Evolutionary conservation across 495 filamentous ascomycete genomes (phyloP).

Genomic region (Trichocladium antarcticum): DNA sequence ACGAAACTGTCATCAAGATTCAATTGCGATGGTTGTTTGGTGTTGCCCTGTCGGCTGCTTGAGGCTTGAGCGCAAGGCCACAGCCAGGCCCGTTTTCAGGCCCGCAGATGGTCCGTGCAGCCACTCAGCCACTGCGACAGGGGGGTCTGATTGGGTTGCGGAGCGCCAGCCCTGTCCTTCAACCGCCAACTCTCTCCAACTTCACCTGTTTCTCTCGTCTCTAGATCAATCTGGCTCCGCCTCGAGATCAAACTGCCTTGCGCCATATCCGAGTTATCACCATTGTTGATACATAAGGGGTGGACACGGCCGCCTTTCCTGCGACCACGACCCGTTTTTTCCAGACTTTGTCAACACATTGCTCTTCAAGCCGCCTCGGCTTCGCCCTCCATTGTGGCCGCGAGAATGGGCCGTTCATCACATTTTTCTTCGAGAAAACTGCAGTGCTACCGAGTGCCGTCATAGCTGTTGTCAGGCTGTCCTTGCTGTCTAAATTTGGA

Average conservation of each 20-base stretch:
- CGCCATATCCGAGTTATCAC: not conserved
- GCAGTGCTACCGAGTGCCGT: too few species aligned
- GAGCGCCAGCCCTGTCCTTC: not conserved
- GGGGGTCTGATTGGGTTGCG: not conserved
- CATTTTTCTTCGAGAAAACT: too few species aligned
- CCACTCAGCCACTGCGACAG: not conserved
- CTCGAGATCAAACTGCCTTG: constrained; percentile 1
- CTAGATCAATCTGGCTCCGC: not conserved
- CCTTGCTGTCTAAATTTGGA: not conserved
- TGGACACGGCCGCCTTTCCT: constrained; percentile 11
- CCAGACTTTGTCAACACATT: too few species aligned
- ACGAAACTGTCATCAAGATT: too few species aligned
- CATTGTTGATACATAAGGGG: not conserved
- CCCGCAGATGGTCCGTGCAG: not conserved
- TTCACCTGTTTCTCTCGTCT: not conserved
- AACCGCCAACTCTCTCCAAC: not conserved
- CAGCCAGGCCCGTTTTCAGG: constrained; percentile 8
- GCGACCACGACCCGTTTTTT: not conserved
- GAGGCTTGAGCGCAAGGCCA: not conserved
- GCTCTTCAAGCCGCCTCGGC: not conserved
- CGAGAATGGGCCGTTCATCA: too few species aligned
- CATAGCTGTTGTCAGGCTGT: not conserved
- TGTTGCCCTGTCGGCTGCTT: not conserved
- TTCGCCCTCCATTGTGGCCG: not conserved
- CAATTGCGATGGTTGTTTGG: too few species aligned